These are phyloP conservation scores for Globisporangium abappressorium DNA, from an alignment of 352 stramenopile species.

Conservation along the genomic window DNA sequence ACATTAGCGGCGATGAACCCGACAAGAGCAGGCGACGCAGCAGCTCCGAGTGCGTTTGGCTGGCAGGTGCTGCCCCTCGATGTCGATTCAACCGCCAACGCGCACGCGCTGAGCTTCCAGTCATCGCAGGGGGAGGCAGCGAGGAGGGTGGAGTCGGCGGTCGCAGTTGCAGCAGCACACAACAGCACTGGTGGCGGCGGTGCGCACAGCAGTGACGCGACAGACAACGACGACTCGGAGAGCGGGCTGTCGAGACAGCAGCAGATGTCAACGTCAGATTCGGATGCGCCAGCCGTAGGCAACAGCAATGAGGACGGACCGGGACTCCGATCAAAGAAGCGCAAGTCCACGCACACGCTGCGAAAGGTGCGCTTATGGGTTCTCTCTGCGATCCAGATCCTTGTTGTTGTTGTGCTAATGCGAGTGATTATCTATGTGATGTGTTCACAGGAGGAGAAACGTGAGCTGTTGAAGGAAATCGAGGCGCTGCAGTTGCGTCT, in stretches of 20 bases:
- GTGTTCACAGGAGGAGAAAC: slow-evolving; percentile 29
- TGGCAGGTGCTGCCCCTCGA: background rate
- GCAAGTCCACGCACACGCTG: slow-evolving; percentile 1
- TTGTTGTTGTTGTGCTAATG: background rate
- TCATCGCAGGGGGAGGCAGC: background rate
- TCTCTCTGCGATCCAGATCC: background rate
- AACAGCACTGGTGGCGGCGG: background rate
- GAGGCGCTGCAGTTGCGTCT: slow-evolving; percentile 33
- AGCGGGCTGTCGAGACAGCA: background rate
- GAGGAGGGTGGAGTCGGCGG: background rate
- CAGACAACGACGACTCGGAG: background rate
- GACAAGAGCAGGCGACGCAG: background rate
- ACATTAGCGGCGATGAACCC: background rate
- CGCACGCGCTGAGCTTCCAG: background rate
- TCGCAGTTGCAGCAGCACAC: background rate
- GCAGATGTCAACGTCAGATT: background rate
- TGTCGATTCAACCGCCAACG: background rate
- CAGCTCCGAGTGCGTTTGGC: background rate
- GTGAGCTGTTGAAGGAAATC: slow-evolving; percentile 31
- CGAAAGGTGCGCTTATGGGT: background rate
- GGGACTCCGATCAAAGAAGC: background rate
- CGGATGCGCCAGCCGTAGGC: background rate
- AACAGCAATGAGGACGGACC: background rate
- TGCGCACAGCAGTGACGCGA: background rate
- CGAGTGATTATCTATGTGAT: background rate